Evolutionary conservation across 495 filamentous ascomycete species (phyloP).

Genomic region (Lindgomyces ingoldianus): DNA sequence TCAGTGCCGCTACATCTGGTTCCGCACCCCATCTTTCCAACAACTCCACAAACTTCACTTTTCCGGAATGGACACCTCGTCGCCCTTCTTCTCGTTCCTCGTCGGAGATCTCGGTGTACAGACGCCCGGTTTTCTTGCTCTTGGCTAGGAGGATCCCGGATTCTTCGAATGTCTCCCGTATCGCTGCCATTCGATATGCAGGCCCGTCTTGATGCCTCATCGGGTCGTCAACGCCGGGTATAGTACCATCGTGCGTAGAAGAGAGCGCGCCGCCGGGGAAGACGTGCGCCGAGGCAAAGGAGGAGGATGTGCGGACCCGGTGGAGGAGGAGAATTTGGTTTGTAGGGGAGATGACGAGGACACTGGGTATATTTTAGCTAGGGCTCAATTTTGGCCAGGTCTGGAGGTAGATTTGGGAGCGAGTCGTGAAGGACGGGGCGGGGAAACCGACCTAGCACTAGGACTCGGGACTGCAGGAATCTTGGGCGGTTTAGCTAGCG

Average conservation of each 20-base stretch:
- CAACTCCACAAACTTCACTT: constrained; percentile 67
- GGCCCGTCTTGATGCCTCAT: constrained; percentile 64
- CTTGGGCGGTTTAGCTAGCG: constrained; percentile 34
- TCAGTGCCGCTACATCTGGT: constrained; percentile 65
- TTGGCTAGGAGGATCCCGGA: constrained; percentile 83
- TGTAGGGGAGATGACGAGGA: constrained; percentile 79
- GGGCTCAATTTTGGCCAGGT: not conserved
- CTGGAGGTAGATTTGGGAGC: not conserved
- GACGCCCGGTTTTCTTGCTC: constrained; percentile 44
- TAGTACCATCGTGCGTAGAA: constrained; percentile 64
- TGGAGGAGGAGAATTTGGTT: constrained; percentile 89
- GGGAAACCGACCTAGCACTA: constrained; percentile 43
- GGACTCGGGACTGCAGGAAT: constrained; percentile 37
- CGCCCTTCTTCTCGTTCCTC: constrained; percentile 65
- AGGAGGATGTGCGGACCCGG: constrained; percentile 74
- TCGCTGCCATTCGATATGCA: constrained; percentile 73
- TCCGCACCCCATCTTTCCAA: constrained; percentile 60
- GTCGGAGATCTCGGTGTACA: constrained; percentile 59
- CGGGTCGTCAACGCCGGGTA: constrained; percentile 51
- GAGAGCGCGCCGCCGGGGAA: constrained; percentile 93
- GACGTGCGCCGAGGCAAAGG: constrained; percentile 90
- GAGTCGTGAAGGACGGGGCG: not conserved
- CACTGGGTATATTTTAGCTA: constrained; percentile 53
- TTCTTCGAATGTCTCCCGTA: constrained; percentile 94
- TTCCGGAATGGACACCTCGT: constrained; percentile 63